Percentiles rank a stretch among this genome's conserved stretches.
phyloP scores from a whole-genome alignment of 2,329 filamentous ascomycete species.

The Sclerotinia borealis region DNA sequence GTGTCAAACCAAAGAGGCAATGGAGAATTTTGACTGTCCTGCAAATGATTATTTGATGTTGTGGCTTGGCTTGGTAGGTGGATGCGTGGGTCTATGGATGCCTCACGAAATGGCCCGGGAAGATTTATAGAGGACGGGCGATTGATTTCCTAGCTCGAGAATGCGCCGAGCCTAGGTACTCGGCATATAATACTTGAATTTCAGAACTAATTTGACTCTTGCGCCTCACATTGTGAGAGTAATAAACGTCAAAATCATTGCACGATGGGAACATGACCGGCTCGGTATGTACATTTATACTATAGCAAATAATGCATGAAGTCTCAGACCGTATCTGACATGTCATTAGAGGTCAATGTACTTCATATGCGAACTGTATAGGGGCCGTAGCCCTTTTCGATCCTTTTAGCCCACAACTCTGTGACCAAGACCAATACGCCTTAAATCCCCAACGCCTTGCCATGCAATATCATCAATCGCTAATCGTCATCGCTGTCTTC shows the following conservation, averaged over 20 bases:
- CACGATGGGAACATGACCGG: background rate
- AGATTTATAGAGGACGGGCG: background rate
- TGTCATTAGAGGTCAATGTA: slow-evolving; percentile 7
- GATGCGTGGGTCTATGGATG: slow-evolving; percentile 71
- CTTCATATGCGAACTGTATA: background rate
- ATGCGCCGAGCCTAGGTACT: background rate
- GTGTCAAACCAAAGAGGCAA: slow-evolving; percentile 78
- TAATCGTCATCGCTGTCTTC: slow-evolving; percentile 43
- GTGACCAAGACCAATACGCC: slow-evolving; percentile 7
- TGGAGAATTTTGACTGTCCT: slow-evolving; percentile 56
- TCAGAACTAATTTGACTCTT: background rate
- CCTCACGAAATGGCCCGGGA: slow-evolving; percentile 56
- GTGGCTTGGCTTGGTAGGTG: slow-evolving; percentile 85
- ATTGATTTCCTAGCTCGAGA: background rate
- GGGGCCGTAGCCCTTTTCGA: background rate
- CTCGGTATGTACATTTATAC: background rate
- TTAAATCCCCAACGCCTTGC: slow-evolving; percentile 24
- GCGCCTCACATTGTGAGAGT: background rate
- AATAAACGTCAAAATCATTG: background rate
- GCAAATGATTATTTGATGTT: slow-evolving; percentile 70
- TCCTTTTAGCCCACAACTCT: background rate
- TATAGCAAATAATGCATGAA: background rate
- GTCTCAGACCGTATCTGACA: slow-evolving; percentile 10
- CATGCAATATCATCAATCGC: slow-evolving; percentile 14
- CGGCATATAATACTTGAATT: background rate